Evolutionary conservation across 2,329 filamentous ascomycete genomes (phyloP).

Genomic region (Fusarium lyarnte): DNA sequence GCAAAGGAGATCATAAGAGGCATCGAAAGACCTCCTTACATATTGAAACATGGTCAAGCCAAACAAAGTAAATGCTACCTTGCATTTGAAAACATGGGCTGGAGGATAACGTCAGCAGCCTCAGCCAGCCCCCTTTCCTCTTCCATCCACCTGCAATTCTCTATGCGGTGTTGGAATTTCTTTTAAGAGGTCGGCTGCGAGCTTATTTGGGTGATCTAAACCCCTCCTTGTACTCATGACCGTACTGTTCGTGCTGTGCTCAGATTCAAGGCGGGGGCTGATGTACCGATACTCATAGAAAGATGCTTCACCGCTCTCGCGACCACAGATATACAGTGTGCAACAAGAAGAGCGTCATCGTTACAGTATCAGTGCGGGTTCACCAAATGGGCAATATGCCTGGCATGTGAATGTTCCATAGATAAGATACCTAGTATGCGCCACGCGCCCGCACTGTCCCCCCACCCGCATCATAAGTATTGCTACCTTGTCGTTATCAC

Average conservation of each 20-base stretch:
- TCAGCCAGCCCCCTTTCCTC: neutral
- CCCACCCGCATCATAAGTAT: slow-evolving; percentile 21
- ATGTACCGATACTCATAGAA: slow-evolving; percentile 27
- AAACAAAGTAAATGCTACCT: neutral
- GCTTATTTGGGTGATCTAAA: slow-evolving; percentile 31
- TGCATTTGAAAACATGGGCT: neutral
- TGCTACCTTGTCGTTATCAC: slow-evolving; percentile 37
- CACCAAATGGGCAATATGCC: neutral
- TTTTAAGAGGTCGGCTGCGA: neutral
- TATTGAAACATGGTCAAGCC: neutral
- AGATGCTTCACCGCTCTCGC: slow-evolving; percentile 24
- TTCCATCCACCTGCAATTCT: neutral
- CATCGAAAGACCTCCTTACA: neutral
- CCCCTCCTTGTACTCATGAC: slow-evolving; percentile 43
- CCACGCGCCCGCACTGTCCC: slow-evolving; percentile 37
- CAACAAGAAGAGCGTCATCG: slow-evolving; percentile 31
- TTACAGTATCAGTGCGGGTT: slow-evolving; percentile 4
- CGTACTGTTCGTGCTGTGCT: slow-evolving; percentile 33
- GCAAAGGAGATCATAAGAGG: neutral
- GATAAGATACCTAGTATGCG: neutral
- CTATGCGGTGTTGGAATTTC: neutral
- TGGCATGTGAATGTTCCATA: neutral
- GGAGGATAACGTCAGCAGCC: neutral
- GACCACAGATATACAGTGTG: slow-evolving; percentile 34
- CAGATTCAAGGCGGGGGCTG: slow-evolving; percentile 23